phyloP scores from a whole-genome alignment of 208 protist species.

The Leishmania amazonensis region DNA sequence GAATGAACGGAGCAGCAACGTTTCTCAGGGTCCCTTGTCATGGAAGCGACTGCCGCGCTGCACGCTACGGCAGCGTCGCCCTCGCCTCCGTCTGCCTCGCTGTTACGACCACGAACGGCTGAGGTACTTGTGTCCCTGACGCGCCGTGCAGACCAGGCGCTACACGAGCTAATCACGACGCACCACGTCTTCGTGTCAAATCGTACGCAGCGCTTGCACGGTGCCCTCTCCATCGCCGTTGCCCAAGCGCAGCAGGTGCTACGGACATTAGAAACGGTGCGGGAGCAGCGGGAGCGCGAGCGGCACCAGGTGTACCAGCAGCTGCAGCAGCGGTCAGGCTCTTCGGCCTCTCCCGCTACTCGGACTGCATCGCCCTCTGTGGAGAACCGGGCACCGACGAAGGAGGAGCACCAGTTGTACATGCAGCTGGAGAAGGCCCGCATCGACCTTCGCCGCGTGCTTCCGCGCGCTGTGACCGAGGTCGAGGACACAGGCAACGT shows the following conservation, averaged over 20 bases:
- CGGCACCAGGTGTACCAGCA: slow-evolving; percentile 3
- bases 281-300: slow-evolving; percentile 28
- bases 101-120: background rate
- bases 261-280: slow-evolving; percentile 39
- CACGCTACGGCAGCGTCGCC: background rate
- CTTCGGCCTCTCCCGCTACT: background rate
- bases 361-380: background rate
- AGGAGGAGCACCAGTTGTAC: slow-evolving; percentile 6
- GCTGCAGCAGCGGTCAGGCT: background rate
- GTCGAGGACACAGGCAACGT: slow-evolving; percentile 36
- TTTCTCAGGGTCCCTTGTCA: background rate
- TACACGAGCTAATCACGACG: slow-evolving; percentile 28
- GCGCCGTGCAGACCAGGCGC: slow-evolving; percentile 14
- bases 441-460: slow-evolving; percentile 42
- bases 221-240: slow-evolving; percentile 51
- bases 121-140: slow-evolving; percentile 19
- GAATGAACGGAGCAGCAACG: background rate
- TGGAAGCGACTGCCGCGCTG: background rate
- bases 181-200: slow-evolving; percentile 35
- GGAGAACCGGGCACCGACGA: slow-evolving; percentile 2
- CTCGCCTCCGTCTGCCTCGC: background rate
- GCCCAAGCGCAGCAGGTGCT: slow-evolving; percentile 49
- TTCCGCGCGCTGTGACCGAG: slow-evolving; percentile 44
- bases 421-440: slow-evolving; percentile 42
- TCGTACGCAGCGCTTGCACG: slow-evolving; percentile 39